These are phyloP conservation scores for Saccharomycopsis sp. DNA, from an alignment of 805 yeast species.

Conservation along the genomic window DNA sequence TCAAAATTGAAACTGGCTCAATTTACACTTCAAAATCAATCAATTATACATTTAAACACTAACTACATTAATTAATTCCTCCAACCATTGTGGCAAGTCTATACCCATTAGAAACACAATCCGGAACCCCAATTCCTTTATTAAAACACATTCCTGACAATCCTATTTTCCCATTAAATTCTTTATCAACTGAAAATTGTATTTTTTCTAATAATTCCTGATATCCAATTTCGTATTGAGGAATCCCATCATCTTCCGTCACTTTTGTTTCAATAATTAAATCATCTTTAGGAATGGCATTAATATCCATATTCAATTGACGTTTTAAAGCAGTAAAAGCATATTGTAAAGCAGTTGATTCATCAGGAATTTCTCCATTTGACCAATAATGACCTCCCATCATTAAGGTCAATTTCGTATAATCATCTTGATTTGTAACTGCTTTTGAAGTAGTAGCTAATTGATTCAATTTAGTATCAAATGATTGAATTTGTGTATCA, in stretches of 20 bases:
- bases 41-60: no score
- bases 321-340: slow-evolving; percentile 31
- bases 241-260: slow-evolving; percentile 41
- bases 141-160: slow-evolving; percentile 77
- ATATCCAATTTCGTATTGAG: slow-evolving; percentile 72
- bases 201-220: slow-evolving; percentile 18
- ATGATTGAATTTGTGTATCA: background rate
- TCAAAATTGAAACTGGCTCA: no score
- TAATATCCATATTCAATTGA: slow-evolving; percentile 29
- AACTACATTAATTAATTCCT: no score
- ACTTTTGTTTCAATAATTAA: slow-evolving; percentile 2
- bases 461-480: background rate
- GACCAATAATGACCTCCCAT: slow-evolving; percentile 68
- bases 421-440: slow-evolving; percentile 21
- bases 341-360: slow-evolving; percentile 21
- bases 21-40: no score
- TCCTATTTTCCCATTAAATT: slow-evolving; percentile 34
- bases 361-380: slow-evolving; percentile 17
- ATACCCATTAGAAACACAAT: slow-evolving; percentile 59
- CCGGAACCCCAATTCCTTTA: slow-evolving; percentile 83
- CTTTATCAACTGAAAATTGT: slow-evolving; percentile 24
- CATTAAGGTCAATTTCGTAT: slow-evolving; percentile 79
- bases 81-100: no score
- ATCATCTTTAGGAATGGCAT: slow-evolving; percentile 20
- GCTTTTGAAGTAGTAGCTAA: background rate